Conservation (phyloP, 306 rosid species). For the Fragaria ananassa region DNA sequence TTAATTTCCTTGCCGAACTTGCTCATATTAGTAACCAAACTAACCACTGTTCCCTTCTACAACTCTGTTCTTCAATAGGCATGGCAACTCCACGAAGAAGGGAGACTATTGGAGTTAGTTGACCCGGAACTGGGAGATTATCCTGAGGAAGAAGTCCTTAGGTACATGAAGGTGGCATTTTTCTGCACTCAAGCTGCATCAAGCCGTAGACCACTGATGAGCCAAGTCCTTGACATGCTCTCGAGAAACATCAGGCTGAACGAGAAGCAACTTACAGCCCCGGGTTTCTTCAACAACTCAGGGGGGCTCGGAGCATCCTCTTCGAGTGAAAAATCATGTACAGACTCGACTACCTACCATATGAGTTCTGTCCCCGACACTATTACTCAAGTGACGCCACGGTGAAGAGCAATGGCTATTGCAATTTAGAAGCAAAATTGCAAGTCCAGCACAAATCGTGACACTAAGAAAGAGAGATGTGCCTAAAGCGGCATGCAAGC, state of each 20-base stretch:
- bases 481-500: too few species aligned
- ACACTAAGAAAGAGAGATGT: too few species aligned
- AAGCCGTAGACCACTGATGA: constrained; percentile 72
- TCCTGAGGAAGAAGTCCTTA: constrained; percentile 59
- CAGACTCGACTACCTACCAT: constrained; percentile 30
- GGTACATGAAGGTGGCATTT: constrained; percentile 85
- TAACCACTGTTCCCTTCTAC: not conserved
- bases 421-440: not conserved
- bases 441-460: not conserved
- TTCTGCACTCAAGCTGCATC: constrained; percentile 85
- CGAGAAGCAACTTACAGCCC: constrained; percentile 68
- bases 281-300: constrained; percentile 60
- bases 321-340: constrained; percentile 24
- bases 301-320: constrained; percentile 44
- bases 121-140: constrained; percentile 60
- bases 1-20: not conserved
- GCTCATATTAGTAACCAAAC: not conserved
- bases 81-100: constrained; percentile 86
- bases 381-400: constrained; percentile 57
- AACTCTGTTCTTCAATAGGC: constrained; percentile 45
- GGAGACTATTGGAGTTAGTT: constrained; percentile 60
- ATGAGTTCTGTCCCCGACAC: constrained; percentile 37
- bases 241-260: constrained; percentile 63
- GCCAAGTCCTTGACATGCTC: constrained; percentile 79
- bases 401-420: constrained; percentile 37